These are phyloP conservation scores for Trichaptum fuscoviolaceum DNA, from an alignment of 768 basidiomycete species.

Conservation along the genomic window DNA sequence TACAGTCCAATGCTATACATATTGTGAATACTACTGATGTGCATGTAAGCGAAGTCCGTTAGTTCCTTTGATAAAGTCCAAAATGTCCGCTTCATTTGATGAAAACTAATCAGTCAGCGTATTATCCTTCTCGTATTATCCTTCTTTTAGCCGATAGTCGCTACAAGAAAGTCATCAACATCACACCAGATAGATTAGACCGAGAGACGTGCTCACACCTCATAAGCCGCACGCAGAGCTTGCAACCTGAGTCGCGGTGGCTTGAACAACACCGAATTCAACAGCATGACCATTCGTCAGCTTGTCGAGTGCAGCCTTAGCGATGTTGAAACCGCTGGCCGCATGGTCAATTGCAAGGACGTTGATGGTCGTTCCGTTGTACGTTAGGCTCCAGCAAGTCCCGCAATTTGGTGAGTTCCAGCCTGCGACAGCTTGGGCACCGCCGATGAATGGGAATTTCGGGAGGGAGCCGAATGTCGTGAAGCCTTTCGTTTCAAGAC, in stretches of 20 bases:
- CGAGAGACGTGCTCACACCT: no score
- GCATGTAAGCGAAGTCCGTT: no score
- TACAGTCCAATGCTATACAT: no score
- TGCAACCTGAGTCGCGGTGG: slow-evolving; percentile 8
- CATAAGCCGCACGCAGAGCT: slow-evolving; percentile 5
- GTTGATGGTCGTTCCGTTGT: slow-evolving; percentile 13
- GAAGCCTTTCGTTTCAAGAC: slow-evolving; percentile 29
- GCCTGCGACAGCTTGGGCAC: slow-evolving; percentile 25
- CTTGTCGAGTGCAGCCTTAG: slow-evolving; percentile 13
- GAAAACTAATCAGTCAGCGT: no score
- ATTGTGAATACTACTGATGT: no score
- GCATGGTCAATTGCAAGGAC: slow-evolving; percentile 13
- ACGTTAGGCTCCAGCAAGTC: slow-evolving; percentile 26
- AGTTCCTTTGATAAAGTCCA: no score
- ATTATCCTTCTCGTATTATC: no score
- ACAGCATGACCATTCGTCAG: slow-evolving; percentile 17
- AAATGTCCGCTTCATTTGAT: no score
- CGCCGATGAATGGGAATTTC: slow-evolving; percentile 34
- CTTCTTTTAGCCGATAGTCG: no score
- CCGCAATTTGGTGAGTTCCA: slow-evolving; percentile 24
- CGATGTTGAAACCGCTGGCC: slow-evolving; percentile 14
- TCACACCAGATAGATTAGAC: no score
- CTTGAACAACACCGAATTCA: slow-evolving; percentile 13
- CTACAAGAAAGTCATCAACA: no score
- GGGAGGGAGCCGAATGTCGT: slow-evolving; percentile 33